Base-by-base conservation (phyloP, 768 basidiomycete genomes). In the Kwoniella sp. region DNA sequence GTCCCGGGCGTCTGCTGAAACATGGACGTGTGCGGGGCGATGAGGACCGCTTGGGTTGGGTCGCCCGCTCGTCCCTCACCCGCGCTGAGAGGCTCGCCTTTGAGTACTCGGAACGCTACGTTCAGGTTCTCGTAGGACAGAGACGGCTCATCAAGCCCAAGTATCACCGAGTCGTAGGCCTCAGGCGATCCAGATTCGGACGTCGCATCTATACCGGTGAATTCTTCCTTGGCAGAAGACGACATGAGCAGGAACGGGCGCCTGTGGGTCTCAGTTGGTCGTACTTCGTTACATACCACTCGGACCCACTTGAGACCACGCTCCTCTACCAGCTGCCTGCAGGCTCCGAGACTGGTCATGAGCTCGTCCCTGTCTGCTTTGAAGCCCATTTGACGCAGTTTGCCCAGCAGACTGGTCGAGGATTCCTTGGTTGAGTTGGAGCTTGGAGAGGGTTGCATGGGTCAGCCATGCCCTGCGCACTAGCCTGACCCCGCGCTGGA, bases 351-450 rank as follows among this genome's bases (percentile, higher is more conserved):
- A 54, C 83, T 83, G 3, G 84, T 86, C 79, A 83, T 85, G 17
- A 84, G 64, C 63, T 84, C 81, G 5, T 71, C 65, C 15, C 63
- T 62, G 31, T 53, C 40, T 2, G 82, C 67, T 11, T 78, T 76
- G 54, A 86, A 79, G 0, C 83, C 82, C 56, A 83, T 79, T 0
- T 64, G 58, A 0, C 59, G 46, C 59, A 87, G 74, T 19, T 77
- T 75, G 1, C 48, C 47, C n/a, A 80, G 57, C 5, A 86, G 67
- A 3, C 73, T 75, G 3, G 46, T 36, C 0, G 77, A 80, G 0
- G 82, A 81, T 57, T 85, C 84, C 54, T 85, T 83, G 66, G 83
- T 84, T 0, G 82, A 82, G 65, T 87, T 87, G 43, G 83, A 85
- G 66, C 86, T 85, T 51, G n/a, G n/a, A n/a, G n/a, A n/a, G n/a